A percentile compares a stretch with the other conserved stretches of the same genome.
phyloP scores from a whole-genome alignment of 495 filamentous ascomycete species.

The Podospora anserina region DNA sequence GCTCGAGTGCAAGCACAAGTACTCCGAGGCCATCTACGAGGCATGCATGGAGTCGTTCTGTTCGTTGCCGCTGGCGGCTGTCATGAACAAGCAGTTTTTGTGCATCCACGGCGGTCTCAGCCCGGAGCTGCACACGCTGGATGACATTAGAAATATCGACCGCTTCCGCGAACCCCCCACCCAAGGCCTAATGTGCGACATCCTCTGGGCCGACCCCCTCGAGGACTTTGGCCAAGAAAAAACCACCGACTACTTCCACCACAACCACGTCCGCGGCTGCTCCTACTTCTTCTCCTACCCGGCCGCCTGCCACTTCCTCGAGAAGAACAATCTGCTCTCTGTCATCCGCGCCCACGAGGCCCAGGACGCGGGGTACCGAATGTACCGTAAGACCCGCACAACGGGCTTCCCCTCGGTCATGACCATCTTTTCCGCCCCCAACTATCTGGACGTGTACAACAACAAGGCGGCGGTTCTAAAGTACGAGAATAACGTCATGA shows the following conservation, averaged over 20 bases:
- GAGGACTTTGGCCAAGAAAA: conserved; percentile 99
- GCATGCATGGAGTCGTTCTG: conserved; percentile 99
- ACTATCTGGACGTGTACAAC: conserved; percentile 99
- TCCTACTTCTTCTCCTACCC: conserved; percentile 99
- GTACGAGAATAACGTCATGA: conserved; percentile 99
- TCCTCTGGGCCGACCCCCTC: conserved; percentile 97
- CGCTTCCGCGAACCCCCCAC: conserved; percentile 96
- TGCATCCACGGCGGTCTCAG: conserved; percentile 97
- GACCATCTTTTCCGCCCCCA: conserved; percentile 99
- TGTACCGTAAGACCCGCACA: conserved; percentile 97
- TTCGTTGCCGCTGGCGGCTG: conserved; percentile 83
- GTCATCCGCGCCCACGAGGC: conserved; percentile 99
- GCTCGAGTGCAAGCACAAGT: conserved; percentile 98
- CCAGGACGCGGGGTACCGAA: conserved; percentile 96
- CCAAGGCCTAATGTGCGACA: conserved; percentile 97
- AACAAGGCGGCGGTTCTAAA: conserved; percentile 99
- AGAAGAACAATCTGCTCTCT: conserved; percentile 97
- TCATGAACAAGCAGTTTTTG: conserved; percentile 99
- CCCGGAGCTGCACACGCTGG: conserved; percentile 90
- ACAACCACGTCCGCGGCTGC: conserved; percentile 97
- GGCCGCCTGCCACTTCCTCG: conserved; percentile 94
- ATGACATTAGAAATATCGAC: conserved; percentile 91
- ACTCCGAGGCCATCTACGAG: conserved; percentile 93
- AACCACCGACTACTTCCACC: conserved; percentile 91
- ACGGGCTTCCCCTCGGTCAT: conserved; percentile 99